A percentile compares a stretch with the other conserved stretches of the same genome.
These are phyloP conservation scores for Exsudoporus frostii DNA, from an alignment of 768 basidiomycete genomes.

Conservation along the genomic window DNA sequence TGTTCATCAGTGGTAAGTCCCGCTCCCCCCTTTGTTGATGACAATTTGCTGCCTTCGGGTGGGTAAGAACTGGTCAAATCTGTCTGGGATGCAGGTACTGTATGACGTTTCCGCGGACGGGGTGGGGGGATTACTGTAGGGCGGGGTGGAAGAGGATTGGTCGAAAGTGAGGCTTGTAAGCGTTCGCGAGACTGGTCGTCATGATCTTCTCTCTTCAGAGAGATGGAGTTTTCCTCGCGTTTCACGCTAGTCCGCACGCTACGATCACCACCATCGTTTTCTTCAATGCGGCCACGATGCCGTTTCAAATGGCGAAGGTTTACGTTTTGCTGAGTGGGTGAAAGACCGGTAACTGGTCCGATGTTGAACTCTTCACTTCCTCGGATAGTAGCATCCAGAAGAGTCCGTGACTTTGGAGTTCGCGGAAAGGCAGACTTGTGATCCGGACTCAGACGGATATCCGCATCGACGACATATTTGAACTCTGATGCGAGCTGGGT, in stretches of 20 bases:
- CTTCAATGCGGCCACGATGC: conserved; percentile 24
- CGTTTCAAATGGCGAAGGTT: conserved; percentile 33
- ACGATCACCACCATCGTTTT: conserved; percentile 27
- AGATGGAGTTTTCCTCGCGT: conserved; percentile 12
- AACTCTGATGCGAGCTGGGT: conserved; percentile 15
- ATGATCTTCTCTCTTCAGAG: conserved; percentile 18
- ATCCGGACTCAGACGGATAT: conserved; percentile 5
- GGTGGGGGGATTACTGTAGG: conserved; percentile 25
- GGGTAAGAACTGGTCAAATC: background rate
- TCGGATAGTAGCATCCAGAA: conserved; percentile 10
- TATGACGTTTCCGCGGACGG: conserved; percentile 16
- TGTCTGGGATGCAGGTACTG: background rate
- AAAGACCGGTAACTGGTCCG: conserved; percentile 18
- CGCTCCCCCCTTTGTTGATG: background rate
- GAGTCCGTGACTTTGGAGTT: conserved; percentile 24
- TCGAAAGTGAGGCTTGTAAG: background rate
- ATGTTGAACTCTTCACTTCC: conserved; percentile 21
- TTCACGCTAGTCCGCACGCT: conserved; percentile 26
- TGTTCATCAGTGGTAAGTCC: background rate
- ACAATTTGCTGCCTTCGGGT: background rate
- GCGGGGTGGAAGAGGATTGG: conserved; percentile 12
- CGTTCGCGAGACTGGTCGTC: conserved; percentile 5
- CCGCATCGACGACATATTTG: background rate
- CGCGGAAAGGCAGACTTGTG: conserved; percentile 11
- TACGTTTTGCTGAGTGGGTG: conserved; percentile 26